Conservation (phyloP, 2,329 filamentous ascomycete species). For the Fusarium sp. region DNA sequence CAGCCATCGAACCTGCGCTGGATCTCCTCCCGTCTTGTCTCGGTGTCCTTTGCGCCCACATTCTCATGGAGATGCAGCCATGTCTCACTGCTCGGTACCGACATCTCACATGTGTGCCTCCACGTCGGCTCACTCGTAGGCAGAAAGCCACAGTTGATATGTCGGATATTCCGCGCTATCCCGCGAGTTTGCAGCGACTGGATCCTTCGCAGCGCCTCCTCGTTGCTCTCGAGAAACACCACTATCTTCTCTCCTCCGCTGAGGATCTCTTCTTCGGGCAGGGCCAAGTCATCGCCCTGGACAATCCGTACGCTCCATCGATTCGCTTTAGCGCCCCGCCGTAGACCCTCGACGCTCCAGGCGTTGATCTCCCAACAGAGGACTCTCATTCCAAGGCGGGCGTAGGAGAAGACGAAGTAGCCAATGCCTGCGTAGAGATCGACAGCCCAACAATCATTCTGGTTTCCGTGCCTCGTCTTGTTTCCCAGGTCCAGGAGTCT, state of each 20-base stretch:
- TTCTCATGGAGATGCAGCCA: conserved; percentile 80
- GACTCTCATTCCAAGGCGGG: conserved; percentile 79
- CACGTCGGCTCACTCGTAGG: conserved; percentile 72
- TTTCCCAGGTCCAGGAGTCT: conserved; percentile 73
- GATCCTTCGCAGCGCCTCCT: conserved; percentile 63
- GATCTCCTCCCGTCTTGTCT: conserved; percentile 63
- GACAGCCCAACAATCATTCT: conserved; percentile 68
- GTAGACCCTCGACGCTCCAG: conserved; percentile 87
- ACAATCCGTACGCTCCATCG: conserved; percentile 75
- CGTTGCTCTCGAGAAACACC: conserved; percentile 80
- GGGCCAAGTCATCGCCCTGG: conserved; percentile 55
- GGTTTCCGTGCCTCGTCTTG: neutral
- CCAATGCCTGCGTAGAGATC: conserved; percentile 95
- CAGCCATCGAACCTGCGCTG: conserved; percentile 62
- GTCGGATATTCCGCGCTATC: conserved; percentile 59
- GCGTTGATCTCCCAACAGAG: conserved; percentile 93
- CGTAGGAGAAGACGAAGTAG: conserved; percentile 92
- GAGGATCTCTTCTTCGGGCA: conserved; percentile 57
- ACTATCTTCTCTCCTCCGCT: conserved; percentile 69
- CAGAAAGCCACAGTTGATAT: conserved; percentile 76
- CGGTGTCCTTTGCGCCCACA: conserved; percentile 69
- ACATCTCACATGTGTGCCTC: conserved; percentile 65
- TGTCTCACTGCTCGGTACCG: conserved; percentile 54
- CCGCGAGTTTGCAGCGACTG: conserved; percentile 55
- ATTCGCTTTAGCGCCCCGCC: conserved; percentile 80